Evolutionary conservation across 2,329 filamentous ascomycete species (phyloP).

Genomic region (Xylariaceae sp.): DNA sequence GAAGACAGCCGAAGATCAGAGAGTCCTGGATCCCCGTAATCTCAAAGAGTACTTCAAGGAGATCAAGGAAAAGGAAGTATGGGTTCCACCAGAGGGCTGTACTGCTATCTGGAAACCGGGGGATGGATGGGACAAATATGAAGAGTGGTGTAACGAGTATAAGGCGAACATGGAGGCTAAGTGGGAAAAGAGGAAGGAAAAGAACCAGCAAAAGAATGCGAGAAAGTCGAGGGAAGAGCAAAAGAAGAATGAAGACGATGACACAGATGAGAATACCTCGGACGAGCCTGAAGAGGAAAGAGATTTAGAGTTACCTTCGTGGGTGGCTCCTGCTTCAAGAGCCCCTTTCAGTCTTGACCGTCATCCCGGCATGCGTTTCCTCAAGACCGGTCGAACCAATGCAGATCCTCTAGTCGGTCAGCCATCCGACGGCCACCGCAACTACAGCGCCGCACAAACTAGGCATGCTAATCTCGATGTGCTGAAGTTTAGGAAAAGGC

Average conservation of each 20-base stretch:
- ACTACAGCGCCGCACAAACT: constrained; percentile 30
- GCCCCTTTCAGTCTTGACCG: constrained; percentile 1
- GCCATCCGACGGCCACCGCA: constrained; percentile 18
- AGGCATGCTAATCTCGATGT: constrained; percentile 18
- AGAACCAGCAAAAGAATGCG: no score
- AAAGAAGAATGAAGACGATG: not conserved
- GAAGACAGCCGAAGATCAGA: not conserved
- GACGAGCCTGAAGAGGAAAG: no score
- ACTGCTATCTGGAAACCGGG: not conserved
- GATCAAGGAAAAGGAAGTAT: not conserved
- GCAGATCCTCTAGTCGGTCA: constrained; percentile 6
- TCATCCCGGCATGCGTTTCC: not conserved
- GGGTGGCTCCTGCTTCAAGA: not conserved
- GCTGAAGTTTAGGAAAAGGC: constrained; percentile 25
- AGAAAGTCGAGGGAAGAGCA: not conserved
- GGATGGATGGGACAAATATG: not conserved
- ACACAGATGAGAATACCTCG: not conserved
- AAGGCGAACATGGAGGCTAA: not conserved
- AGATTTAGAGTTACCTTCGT: constrained; percentile 2
- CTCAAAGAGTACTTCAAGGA: not conserved
- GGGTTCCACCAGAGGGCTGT: not conserved
- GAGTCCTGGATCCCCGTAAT: not conserved
- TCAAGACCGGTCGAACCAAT: constrained; percentile 4
- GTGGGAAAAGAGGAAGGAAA: not conserved
- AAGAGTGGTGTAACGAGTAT: not conserved